Conservation (phyloP, 176 grass and related monocot genomes). For the Oryza coarctata region DNA sequence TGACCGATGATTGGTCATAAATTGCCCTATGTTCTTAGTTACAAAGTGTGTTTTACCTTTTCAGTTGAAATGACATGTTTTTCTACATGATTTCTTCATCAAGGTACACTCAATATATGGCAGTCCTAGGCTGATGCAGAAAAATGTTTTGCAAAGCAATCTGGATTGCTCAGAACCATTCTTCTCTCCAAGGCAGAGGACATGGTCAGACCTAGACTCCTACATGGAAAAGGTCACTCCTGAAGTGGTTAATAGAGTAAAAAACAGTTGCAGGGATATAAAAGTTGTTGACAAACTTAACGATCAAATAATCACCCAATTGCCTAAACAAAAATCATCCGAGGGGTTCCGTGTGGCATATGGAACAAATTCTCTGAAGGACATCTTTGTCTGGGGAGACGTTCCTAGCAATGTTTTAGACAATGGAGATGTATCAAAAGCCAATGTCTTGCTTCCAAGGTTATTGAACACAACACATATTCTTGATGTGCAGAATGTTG, state of each 20-base stretch:
- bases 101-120: conserved; percentile 89
- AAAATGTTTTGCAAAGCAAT: conserved; percentile 47
- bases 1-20: neutral
- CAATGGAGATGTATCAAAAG: conserved; percentile 37
- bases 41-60: conserved; percentile 31
- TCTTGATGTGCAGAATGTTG: conserved; percentile 69
- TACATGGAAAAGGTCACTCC: conserved; percentile 78
- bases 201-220: conserved; percentile 68
- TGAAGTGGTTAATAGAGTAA: conserved; percentile 45
- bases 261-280: conserved; percentile 50
- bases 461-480: conserved; percentile 64
- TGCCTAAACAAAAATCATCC: conserved; percentile 52
- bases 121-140: conserved; percentile 68
- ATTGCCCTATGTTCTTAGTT: neutral
- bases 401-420: conserved; percentile 49
- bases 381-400: conserved; percentile 90
- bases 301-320: conserved; percentile 42
- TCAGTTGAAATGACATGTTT: conserved; percentile 22
- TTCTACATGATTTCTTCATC: conserved; percentile 28
- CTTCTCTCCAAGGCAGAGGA: conserved; percentile 63
- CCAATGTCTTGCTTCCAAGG: conserved; percentile 67
- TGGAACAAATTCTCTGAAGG: conserved; percentile 59
- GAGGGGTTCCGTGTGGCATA: conserved; percentile 42
- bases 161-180: conserved; percentile 74
- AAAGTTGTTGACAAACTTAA: conserved; percentile 31